A percentile compares a stretch with the other conserved stretches of the same genome.
Evolutionary conservation across 345 rosid genomes (phyloP).

Genomic region (Citrus sp.): DNA sequence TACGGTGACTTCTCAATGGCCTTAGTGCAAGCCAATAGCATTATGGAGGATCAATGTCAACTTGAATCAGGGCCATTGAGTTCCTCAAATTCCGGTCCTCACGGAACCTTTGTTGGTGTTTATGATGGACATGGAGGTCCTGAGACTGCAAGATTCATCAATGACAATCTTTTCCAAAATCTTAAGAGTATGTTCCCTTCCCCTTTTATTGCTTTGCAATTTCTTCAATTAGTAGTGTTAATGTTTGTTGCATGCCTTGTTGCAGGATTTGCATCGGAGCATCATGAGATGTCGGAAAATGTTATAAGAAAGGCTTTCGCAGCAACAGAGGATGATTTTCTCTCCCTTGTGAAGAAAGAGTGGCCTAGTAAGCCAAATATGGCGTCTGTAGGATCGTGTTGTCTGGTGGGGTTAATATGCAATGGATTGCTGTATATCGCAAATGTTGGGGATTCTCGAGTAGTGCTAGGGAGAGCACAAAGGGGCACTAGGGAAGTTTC

Average conservation of each 20-base stretch:
- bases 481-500: slow-evolving; percentile 36
- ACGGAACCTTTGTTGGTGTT: slow-evolving; percentile 67
- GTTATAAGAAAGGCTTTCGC: slow-evolving; percentile 54
- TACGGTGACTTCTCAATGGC: slow-evolving; percentile 85
- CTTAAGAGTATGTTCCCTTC: slow-evolving; percentile 49
- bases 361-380: slow-evolving; percentile 61
- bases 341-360: slow-evolving; percentile 51
- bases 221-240: background rate
- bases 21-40: slow-evolving; percentile 67
- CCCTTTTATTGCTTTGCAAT: background rate
- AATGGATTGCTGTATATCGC: slow-evolving; percentile 62
- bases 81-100: slow-evolving; percentile 37
- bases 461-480: slow-evolving; percentile 55
- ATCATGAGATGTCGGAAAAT: slow-evolving; percentile 39
- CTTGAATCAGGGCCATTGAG: slow-evolving; percentile 77
- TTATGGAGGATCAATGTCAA: slow-evolving; percentile 81
- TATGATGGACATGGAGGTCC: slow-evolving; percentile 92
- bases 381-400: slow-evolving; percentile 85
- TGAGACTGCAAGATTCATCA: slow-evolving; percentile 65
- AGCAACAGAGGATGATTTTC: slow-evolving; percentile 62
- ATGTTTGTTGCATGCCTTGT: background rate
- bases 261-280: slow-evolving; percentile 55
- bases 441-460: slow-evolving; percentile 79
- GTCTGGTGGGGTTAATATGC: slow-evolving; percentile 64
- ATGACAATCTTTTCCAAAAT: slow-evolving; percentile 51